Evolutionary conservation across 176 grass and related monocot genomes (phyloP).

Genomic region (Miscanthus lutarioriparius): DNA sequence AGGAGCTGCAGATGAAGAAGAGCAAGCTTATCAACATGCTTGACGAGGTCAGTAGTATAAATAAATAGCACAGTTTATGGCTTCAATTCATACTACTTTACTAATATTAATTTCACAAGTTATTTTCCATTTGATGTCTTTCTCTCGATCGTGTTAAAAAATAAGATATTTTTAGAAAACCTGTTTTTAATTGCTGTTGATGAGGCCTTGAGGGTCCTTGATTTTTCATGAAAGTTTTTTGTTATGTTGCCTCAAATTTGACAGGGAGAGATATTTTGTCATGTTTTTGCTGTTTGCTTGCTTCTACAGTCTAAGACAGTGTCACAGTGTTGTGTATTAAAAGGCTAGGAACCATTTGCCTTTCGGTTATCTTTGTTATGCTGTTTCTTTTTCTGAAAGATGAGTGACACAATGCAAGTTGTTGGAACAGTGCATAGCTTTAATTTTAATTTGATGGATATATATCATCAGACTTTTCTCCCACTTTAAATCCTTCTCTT

Average conservation of each 20-base stretch:
- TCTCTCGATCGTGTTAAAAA: not conserved
- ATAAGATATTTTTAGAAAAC: not conserved
- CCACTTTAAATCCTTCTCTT: slow-evolving; percentile 5
- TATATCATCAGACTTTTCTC: slow-evolving; percentile 32
- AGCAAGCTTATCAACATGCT: slow-evolving; percentile 97
- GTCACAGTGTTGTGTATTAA: not conserved
- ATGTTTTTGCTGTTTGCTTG: slow-evolving; percentile 28
- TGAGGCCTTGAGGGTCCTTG: not conserved
- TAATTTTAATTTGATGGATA: slow-evolving; percentile 47
- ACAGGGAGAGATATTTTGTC: slow-evolving; percentile 20
- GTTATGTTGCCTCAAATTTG: slow-evolving; percentile 7
- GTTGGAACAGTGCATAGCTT: slow-evolving; percentile 39
- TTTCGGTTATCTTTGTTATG: slow-evolving; percentile 50
- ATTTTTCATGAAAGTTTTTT: not conserved
- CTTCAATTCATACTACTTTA: not conserved
- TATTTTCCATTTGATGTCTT: not conserved
- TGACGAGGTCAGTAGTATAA: slow-evolving; percentile 63
- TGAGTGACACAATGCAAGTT: slow-evolving; percentile 48
- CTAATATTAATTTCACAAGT: not conserved
- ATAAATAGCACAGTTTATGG: not conserved
- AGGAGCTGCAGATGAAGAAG: slow-evolving; percentile 99
- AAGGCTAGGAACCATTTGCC: slow-evolving; percentile 32
- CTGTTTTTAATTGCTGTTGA: not conserved
- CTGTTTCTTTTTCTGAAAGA: slow-evolving; percentile 45
- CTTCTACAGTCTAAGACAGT: slow-evolving; percentile 28